These are phyloP conservation scores for Anthoceros angustus DNA, from an alignment of 225 moss, liverwort and hornwort genomes.

Conservation along the genomic window DNA sequence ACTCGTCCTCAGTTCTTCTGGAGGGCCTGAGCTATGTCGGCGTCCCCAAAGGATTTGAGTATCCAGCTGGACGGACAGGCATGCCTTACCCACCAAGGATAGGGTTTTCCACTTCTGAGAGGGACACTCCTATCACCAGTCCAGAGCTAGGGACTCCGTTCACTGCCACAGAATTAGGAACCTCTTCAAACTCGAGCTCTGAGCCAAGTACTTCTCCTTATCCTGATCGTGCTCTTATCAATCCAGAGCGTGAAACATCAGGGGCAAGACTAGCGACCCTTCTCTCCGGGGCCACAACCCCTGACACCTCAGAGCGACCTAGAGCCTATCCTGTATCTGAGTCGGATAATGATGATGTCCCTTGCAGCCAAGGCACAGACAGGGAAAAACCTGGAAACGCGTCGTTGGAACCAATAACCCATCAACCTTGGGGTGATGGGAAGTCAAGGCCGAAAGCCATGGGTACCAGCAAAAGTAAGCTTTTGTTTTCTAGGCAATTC, in stretches of 20 bases:
- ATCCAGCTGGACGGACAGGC: neutral
- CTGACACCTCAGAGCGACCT: conserved; percentile 1
- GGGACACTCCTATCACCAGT: neutral
- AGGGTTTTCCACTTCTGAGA: neutral
- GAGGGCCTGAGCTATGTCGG: neutral
- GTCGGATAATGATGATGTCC: conserved; percentile 2
- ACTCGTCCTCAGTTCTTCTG: neutral
- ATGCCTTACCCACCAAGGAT: neutral
- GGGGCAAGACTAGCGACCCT: neutral
- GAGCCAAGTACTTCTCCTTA: conserved; percentile 1
- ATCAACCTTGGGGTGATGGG: no score
- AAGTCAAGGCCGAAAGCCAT: no score
- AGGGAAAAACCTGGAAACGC: neutral
- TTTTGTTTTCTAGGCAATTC: neutral
- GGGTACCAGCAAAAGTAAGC: neutral
- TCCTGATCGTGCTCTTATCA: neutral
- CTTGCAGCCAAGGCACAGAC: neutral
- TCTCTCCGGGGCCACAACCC: neutral
- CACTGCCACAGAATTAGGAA: neutral
- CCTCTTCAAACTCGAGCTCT: neutral
- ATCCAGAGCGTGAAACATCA: neutral
- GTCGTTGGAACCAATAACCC: neutral
- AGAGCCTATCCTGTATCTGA: neutral
- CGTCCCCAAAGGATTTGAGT: neutral
- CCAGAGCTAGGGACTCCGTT: neutral